A percentile compares a stretch with the other conserved stretches of the same genome.
phyloP scores from a whole-genome alignment of 306 rosid genomes.

The Echinosophora koreensis region DNA sequence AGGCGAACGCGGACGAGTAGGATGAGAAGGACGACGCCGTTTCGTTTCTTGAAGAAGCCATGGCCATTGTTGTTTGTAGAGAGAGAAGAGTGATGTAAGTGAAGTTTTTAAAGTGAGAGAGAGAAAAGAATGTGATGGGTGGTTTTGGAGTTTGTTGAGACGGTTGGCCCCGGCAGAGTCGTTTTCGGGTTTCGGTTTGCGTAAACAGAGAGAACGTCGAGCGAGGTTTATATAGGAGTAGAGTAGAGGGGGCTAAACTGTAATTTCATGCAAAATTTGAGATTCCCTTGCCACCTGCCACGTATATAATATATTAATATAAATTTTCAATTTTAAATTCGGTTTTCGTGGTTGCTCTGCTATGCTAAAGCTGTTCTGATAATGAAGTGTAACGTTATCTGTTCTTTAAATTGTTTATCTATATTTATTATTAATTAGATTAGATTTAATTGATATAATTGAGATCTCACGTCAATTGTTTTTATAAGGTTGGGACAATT shows the following conservation, averaged over 20 bases:
- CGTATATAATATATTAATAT: background rate
- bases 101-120: conserved; percentile 18
- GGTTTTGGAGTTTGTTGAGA: conserved; percentile 28
- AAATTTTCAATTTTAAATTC: no score
- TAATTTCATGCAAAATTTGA: background rate
- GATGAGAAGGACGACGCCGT: conserved; percentile 28
- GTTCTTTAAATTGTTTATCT: no score
- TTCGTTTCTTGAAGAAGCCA: conserved; percentile 46
- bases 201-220: background rate
- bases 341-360: background rate
- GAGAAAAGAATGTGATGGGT: background rate
- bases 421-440: no score
- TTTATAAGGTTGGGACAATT: no score
- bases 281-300: background rate
- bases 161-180: background rate
- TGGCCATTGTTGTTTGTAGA: conserved; percentile 35
- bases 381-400: background rate
- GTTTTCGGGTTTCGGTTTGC: conserved; percentile 14
- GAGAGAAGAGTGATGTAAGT: background rate
- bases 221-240: conserved; percentile 21
- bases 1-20: conserved; percentile 59
- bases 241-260: conserved; percentile 1
- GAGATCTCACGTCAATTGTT: no score
- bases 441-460: no score
- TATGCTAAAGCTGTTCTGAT: background rate